phyloP scores from a whole-genome alignment of 768 basidiomycete genomes.

The Gymnopilus junonius region DNA sequence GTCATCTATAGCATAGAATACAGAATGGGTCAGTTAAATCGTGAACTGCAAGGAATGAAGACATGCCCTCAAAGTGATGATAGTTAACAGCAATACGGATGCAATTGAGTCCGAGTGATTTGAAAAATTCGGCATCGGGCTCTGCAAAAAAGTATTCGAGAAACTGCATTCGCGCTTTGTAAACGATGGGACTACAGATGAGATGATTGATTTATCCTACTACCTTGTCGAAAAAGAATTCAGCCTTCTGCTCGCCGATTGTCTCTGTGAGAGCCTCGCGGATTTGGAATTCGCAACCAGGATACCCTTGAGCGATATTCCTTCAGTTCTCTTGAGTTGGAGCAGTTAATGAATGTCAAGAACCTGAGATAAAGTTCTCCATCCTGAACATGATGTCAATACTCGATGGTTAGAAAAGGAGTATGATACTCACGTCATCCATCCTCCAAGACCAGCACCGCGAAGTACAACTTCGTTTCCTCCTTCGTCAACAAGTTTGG shows the following conservation, averaged over 20 bases:
- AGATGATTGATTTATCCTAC: slow-evolving; percentile 3
- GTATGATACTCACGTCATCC: slow-evolving; percentile 65
- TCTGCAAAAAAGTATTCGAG: slow-evolving; percentile 83
- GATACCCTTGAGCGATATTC: slow-evolving; percentile 53
- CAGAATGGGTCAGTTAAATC: neutral
- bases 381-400: slow-evolving; percentile 44
- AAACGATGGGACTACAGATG: neutral
- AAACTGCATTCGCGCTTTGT: slow-evolving; percentile 49
- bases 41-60: neutral
- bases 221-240: slow-evolving; percentile 84
- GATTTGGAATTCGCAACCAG: slow-evolving; percentile 82
- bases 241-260: slow-evolving; percentile 68
- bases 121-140: slow-evolving; percentile 75
- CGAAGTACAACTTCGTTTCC: slow-evolving; percentile 62
- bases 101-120: slow-evolving; percentile 77
- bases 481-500: slow-evolving; percentile 60
- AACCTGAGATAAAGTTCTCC: slow-evolving; percentile 79
- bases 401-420: neutral
- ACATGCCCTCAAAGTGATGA: slow-evolving; percentile 66
- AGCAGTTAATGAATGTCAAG: neutral
- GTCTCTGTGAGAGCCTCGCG: slow-evolving; percentile 66
- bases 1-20: slow-evolving; percentile 48
- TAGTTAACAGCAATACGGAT: slow-evolving; percentile 79
- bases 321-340: neutral
- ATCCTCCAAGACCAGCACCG: slow-evolving; percentile 80